Evolutionary conservation across 306 rosid genomes (phyloP), one percentile per base, ranked within the genome.

Genomic region (Rosa chinensis): DNA sequence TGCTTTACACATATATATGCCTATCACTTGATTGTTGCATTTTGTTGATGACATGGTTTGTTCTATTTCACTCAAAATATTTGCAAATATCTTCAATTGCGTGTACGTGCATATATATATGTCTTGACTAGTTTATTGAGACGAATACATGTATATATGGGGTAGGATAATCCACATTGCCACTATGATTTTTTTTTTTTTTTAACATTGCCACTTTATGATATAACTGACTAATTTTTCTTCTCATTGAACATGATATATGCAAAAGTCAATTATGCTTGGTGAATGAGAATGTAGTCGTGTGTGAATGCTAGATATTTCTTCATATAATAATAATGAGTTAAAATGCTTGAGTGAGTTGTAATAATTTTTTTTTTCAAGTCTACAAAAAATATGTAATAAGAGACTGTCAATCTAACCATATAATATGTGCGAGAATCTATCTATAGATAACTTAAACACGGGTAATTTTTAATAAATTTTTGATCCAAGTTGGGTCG

Each of bases 1-100:
- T 21, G 6, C 32, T 61, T 14, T n/a, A 63, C 10, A 17, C 3
- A 63, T 12, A 25, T 5, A 28, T 32, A 4, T 28, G 18, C 28
- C 43, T 64, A 35, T 64, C 69, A 64, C 21, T 64, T 35, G 43
- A 35, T 64, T 35, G 70, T 35, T 66, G 70, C 70, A 66, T 8
- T 66, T 35, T 66, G 45, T 35, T 37, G 70, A 66, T 66, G 70
- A 62, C 70, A 17, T 66, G 70, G 23, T 37, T 66, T 37, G 5
- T 66, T 66, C 70, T 37, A 16, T 35, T 66, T 37, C 70, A 66
- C 70, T 66, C 44, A 37, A 37, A 17, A 8, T 4, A 12, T 61
- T 3, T 61, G 11, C 7, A 66, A 6, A 39, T 16, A 17, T 64
- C 21, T 16, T 8, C 21, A 35, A 0, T 66, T 23, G 2, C 21